Evolutionary conservation across 257 asterid species (phyloP).

Genomic region (Capsicum pubescens): DNA sequence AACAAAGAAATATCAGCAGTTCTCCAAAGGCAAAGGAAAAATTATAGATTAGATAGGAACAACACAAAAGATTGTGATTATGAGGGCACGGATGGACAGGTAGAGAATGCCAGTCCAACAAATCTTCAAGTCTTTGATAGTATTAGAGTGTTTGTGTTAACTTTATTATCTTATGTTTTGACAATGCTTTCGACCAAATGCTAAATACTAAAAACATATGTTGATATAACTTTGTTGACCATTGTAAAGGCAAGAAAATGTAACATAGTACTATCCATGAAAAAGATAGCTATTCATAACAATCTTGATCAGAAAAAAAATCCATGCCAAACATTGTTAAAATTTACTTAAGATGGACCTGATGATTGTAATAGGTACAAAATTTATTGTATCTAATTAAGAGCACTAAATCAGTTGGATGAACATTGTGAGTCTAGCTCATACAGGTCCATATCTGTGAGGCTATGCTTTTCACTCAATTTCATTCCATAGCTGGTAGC

Average conservation of each 20-base stretch:
- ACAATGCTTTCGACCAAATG: constrained; percentile 23
- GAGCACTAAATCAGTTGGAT: no score
- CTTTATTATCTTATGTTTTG: constrained; percentile 23
- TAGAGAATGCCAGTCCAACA: constrained; percentile 85
- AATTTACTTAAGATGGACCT: no score
- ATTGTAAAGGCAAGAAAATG: not conserved
- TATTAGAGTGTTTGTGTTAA: constrained; percentile 42
- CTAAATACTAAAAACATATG: constrained; percentile 11
- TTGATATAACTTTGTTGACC: not conserved
- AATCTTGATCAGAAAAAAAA: not conserved
- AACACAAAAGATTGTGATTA: constrained; percentile 29
- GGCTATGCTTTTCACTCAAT: no score
- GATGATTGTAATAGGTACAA: no score
- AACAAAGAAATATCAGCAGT: not conserved
- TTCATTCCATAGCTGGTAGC: no score
- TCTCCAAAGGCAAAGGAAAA: not conserved
- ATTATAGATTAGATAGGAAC: not conserved
- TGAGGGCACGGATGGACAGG: constrained; percentile 86
- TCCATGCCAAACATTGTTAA: not conserved
- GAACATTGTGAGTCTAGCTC: no score
- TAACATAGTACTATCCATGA: not conserved
- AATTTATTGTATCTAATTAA: no score
- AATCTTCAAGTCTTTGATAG: constrained; percentile 84
- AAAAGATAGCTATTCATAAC: not conserved
- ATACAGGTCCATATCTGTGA: no score